These are phyloP conservation scores for Fusarium sp. DNA, from an alignment of 2,329 filamentous ascomycete genomes.

Conservation along the genomic window DNA sequence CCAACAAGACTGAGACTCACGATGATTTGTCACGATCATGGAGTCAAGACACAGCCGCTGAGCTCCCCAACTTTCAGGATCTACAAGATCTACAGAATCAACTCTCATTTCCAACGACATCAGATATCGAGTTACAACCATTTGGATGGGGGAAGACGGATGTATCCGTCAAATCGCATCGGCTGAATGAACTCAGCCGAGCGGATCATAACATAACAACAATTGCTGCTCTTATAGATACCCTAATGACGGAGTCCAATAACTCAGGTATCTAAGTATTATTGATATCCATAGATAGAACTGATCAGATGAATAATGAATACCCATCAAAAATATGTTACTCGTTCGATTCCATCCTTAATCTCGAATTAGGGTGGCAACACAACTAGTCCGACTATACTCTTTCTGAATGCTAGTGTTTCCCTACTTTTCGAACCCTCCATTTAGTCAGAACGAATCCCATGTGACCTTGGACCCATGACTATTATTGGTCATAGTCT, in stretches of 20 bases:
- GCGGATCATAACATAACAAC: conserved; percentile 1
- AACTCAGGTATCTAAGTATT: neutral
- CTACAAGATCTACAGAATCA: neutral
- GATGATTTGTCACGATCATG: neutral
- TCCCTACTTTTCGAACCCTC: neutral
- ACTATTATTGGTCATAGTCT: neutral
- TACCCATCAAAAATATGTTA: neutral
- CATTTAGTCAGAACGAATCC: too few relatives aligned
- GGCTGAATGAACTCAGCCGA: neutral
- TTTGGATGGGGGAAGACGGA: conserved; percentile 18
- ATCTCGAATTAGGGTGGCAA: neutral
- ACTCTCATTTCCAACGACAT: neutral
- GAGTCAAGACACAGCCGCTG: conserved; percentile 12
- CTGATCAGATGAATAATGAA: neutral
- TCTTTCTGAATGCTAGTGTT: neutral
- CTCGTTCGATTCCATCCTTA: neutral
- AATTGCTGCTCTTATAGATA: conserved; percentile 15
- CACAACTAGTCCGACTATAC: neutral
- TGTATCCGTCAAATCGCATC: conserved; percentile 22
- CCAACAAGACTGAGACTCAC: neutral
- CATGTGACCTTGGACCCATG: neutral
- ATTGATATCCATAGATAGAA: neutral
- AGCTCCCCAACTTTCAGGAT: neutral
- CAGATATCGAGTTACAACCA: conserved; percentile 8
- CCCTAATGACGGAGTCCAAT: conserved; percentile 18